Percentiles rank a stretch among this genome's conserved stretches.
Conservation (phyloP, 805 yeast genomes). For the Jamesozyma rosinii region DNA sequence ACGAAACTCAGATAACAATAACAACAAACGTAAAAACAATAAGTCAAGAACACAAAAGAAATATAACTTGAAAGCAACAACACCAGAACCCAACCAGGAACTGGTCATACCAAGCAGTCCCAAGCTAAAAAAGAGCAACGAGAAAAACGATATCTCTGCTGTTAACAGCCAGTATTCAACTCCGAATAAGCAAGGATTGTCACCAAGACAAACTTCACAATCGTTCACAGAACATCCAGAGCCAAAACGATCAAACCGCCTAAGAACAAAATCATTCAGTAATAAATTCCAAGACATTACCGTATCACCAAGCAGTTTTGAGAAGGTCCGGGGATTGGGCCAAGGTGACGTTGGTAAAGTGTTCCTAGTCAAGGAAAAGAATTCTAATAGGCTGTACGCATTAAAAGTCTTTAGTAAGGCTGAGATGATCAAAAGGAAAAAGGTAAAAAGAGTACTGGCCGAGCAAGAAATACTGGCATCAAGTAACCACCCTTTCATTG, state of each 20-base stretch:
- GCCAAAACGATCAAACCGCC: conserved; percentile 28
- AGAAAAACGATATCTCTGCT: not conserved
- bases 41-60: not conserved
- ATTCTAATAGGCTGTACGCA: conserved; percentile 69
- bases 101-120: conserved; percentile 54
- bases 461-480: conserved; percentile 96
- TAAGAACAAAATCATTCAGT: conserved; percentile 46
- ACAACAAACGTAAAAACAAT: not conserved
- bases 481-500: conserved; percentile 93
- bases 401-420: conserved; percentile 83
- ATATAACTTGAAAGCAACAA: no score
- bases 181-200: not conserved
- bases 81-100: conserved; percentile 39
- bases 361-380: conserved; percentile 77
- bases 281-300: conserved; percentile 67
- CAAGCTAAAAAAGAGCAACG: conserved; percentile 28
- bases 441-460: conserved; percentile 86
- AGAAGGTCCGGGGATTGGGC: conserved; percentile 82
- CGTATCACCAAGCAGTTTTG: conserved; percentile 82
- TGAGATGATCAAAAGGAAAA: conserved; percentile 92
- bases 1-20: not conserved
- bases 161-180: not conserved
- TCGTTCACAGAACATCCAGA: conserved; percentile 5
- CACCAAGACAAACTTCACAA: not conserved
- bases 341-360: conserved; percentile 98